Evolutionary conservation across 1,284 basidiomycete genomes (phyloP), one percentile per base, ranked within the genome.

Genomic region (Fistulina hepatica): DNA sequence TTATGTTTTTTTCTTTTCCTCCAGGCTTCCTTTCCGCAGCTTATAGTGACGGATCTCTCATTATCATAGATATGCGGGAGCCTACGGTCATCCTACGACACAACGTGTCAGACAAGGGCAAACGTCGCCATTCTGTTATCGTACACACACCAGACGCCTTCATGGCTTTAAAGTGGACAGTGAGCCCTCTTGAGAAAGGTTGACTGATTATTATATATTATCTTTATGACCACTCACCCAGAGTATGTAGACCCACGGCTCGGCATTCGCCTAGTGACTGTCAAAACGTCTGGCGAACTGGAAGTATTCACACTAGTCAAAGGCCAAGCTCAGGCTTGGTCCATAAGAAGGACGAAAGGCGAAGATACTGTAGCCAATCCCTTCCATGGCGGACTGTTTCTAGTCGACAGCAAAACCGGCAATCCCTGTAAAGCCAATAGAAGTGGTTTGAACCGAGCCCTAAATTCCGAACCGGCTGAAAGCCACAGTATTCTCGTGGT

Each of bases 21-120:
- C 21, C 47, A 84, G 85, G 85, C 3, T 85, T 91, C 53, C 58
- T 86, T 25, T 81, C 84, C 1, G 65, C 77, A 2, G 73, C 77
- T 1, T 86, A 81, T 51, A 53, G 57, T 5, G 69, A 71, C 37
- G 76, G 75, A 3, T 64, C 69, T 2, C 43, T 90, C 13, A 59
- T 72, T 17, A 58, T 89, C 21, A 53, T 88, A 13, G 81, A 90
- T 51, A 67, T 88, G 66, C 68, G 82, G 17, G 78, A 72, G 1
- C 83, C 83, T 0, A 64, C 65, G 6, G 61, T 89, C 9, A 69
- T 88, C 13, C 46, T 63, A n/a, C 52, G 57, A 24, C 48, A 50
- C n/a, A n/a, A n/a, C 38, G 45, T 45, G 22, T 46, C 41, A 37
- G 46, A 44, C 34, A 52, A 44, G 50, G 54, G 44, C 32, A 59